These are phyloP conservation scores for Scleroderma citrinum DNA, from an alignment of 768 basidiomycete genomes.

Conservation along the genomic window DNA sequence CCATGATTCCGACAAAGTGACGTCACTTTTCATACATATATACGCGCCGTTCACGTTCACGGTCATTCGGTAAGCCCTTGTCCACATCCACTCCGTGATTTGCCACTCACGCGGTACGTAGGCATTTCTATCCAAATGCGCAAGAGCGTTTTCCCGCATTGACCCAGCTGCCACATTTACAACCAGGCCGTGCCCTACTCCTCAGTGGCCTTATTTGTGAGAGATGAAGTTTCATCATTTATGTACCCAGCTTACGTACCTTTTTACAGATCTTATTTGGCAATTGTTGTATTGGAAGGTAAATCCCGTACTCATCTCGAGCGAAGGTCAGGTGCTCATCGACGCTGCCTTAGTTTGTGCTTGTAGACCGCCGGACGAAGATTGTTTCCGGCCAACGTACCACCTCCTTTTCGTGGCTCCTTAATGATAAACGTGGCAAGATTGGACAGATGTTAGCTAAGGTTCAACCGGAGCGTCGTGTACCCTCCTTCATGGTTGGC, in stretches of 20 bases:
- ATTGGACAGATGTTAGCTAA: conserved; percentile 69
- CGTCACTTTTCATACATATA: conserved; percentile 91
- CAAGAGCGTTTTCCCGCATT: conserved; percentile 84
- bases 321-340: background rate
- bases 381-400: conserved; percentile 88
- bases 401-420: conserved; percentile 82
- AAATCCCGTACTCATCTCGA: conserved; percentile 1
- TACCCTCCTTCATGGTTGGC: conserved; percentile 73
- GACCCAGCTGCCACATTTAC: conserved; percentile 56
- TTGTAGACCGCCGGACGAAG: conserved; percentile 83
- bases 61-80: conserved; percentile 65
- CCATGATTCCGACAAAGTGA: conserved; percentile 95
- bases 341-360: conserved; percentile 54
- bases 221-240: conserved; percentile 25
- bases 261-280: conserved; percentile 77
- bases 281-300: conserved; percentile 93
- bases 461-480: conserved; percentile 57
- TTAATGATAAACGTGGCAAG: conserved; percentile 80
- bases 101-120: conserved; percentile 25
- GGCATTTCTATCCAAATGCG: conserved; percentile 84
- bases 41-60: conserved; percentile 90
- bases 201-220: conserved; percentile 80
- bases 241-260: conserved; percentile 6
- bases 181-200: conserved; percentile 66
- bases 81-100: background rate